Base-by-base conservation (phyloP, 2,329 filamentous ascomycete species). In the Pseudocercospora fuligena region DNA sequence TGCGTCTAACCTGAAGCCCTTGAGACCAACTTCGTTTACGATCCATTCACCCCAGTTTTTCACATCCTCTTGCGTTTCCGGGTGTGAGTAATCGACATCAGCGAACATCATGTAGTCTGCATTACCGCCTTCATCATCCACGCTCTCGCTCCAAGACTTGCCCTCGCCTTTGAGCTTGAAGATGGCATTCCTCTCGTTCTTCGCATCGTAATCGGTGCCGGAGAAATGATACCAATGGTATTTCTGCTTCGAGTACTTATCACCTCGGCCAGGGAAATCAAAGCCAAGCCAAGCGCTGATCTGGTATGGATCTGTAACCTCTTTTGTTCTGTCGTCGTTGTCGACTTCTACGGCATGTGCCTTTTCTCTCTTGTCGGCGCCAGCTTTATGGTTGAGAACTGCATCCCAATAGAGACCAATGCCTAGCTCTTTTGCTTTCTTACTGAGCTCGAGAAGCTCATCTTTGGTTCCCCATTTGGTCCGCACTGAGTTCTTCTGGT, bases 381-480 rank as follows among this genome's bases (percentile, higher is more conserved):
- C 89, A 3, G 88, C 88, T 74, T 89, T 90, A 77, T 92, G 90
- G 72, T 92, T 92, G 36, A 92, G 80, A 5, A 92, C 89, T 1
- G 88, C 88, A 75, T 92, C 89, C 83, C 88, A 91, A 73, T 90
- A 85, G 0, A 92, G 73, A 0, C 84, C 83, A 9, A 91, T 80
- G 0, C 84, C 85, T 14, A 84, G 69, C 31, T 84, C 80, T 63
- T 85, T 81, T 0, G 88, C 88, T 12, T 80, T 78, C 19, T 81
- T 78, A 5, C 80, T 78, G 57, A 92, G 77, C 11, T 80, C 80
- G 5, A 86, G 72, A 7, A 92, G 79, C 49, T 91, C 88, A 23
- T 85, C 83, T 73, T 87, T 89, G 0, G 82, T 80, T 5, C 89
- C 90, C 89, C 89, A 92, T 82, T 92, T 92, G 0, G 90, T 92